Percentiles rank a stretch among this genome's conserved stretches.
These are phyloP conservation scores for Leonotis leonurus DNA, from an alignment of 257 asterid species.

Conservation along the genomic window DNA sequence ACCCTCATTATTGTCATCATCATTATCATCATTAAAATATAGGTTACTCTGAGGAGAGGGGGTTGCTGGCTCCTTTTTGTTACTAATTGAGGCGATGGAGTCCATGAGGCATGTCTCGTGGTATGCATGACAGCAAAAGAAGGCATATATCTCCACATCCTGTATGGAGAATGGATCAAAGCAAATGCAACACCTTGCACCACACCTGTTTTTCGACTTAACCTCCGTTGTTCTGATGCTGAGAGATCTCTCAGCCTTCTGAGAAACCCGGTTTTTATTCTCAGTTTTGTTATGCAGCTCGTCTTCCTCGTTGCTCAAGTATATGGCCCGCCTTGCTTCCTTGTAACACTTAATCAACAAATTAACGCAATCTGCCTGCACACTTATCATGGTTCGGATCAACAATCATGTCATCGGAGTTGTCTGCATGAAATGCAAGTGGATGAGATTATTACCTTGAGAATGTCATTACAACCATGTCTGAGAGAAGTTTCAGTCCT, in stretches of 20 bases:
- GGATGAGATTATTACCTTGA: constrained; percentile 50
- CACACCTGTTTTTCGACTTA: constrained; percentile 75
- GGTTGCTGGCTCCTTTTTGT: constrained; percentile 38
- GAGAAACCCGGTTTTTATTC: constrained; percentile 31
- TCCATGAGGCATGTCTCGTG: constrained; percentile 79
- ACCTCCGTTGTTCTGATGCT: constrained; percentile 53
- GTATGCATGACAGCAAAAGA: constrained; percentile 96
- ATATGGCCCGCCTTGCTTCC: constrained; percentile 85
- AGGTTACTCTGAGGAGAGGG: constrained; percentile 27
- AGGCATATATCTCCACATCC: constrained; percentile 49
- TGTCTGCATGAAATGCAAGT: not conserved
- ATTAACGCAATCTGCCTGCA: constrained; percentile 91
- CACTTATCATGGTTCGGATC: not conserved
- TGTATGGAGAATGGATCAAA: constrained; percentile 84
- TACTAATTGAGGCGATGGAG: constrained; percentile 47
- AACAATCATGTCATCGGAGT: not conserved
- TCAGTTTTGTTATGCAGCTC: constrained; percentile 46
- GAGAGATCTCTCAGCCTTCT: constrained; percentile 34
- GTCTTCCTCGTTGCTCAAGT: constrained; percentile 68
- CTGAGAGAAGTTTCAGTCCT: constrained; percentile 95
- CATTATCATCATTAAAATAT: constrained; percentile 43
- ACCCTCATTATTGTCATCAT: constrained; percentile 26
- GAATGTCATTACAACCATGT: constrained; percentile 89
- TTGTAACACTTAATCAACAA: constrained; percentile 76
- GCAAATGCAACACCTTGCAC: constrained; percentile 92